Evolutionary conservation across 139 green algal genomes (phyloP).

Genomic region (Ettlia oleoabundans): DNA sequence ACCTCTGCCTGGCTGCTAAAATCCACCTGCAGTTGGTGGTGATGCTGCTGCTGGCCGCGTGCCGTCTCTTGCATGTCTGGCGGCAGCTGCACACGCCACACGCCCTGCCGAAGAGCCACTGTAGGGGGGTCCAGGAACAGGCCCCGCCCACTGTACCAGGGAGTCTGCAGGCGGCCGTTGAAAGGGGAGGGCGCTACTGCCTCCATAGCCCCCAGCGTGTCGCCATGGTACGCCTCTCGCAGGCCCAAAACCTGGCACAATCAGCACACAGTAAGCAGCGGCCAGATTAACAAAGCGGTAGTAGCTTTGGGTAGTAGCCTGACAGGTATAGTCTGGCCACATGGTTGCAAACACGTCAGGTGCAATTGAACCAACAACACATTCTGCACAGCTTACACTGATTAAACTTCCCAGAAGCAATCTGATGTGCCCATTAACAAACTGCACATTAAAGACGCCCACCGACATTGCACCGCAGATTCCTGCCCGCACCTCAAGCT

Average conservation of each 20-base stretch:
- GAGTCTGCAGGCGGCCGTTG: constrained; percentile 78
- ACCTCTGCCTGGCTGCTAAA: constrained; percentile 23
- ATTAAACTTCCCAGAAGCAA: no score
- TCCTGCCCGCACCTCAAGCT: no score
- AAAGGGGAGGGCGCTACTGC: constrained; percentile 76
- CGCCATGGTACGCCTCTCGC: constrained; percentile 92
- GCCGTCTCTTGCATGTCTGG: background rate
- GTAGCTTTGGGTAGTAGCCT: no score
- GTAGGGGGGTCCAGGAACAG: constrained; percentile 85
- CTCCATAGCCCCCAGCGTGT: constrained; percentile 96
- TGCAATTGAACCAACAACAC: no score
- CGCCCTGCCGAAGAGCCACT: constrained; percentile 55
- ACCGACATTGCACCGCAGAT: no score
- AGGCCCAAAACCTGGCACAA: constrained; percentile 92
- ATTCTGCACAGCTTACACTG: no score
- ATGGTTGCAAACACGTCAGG: no score
- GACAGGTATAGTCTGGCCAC: no score
- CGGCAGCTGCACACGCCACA: constrained; percentile 46
- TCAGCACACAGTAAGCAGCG: background rate
- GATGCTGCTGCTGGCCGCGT: no score
- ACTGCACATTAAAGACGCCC: no score
- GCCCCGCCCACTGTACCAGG: constrained; percentile 80
- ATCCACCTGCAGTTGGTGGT: no score
- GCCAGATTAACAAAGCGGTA: background rate
- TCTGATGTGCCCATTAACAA: no score